Evolutionary conservation across 1,284 basidiomycete species (phyloP).

Genomic region (Tausonia pullulans): DNA sequence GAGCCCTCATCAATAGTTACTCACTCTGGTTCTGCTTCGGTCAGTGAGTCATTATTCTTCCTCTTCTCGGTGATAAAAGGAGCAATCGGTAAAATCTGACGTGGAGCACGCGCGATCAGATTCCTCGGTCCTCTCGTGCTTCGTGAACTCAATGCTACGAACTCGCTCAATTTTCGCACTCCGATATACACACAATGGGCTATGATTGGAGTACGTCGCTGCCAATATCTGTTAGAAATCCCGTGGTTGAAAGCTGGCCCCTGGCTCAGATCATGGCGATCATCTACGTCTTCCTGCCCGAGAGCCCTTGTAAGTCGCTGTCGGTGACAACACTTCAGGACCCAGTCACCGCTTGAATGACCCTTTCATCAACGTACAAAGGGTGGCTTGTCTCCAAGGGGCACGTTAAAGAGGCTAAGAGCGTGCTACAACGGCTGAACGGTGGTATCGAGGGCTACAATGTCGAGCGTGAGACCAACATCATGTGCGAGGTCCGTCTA

Average conservation of each 20-base stretch:
- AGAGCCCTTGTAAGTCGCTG: constrained; percentile 20
- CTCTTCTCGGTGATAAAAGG: not conserved
- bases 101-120: constrained; percentile 14
- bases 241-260: not conserved
- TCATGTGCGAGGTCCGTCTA: constrained; percentile 14
- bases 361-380: not conserved
- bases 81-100: constrained; percentile 11
- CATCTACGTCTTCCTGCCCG: constrained; percentile 25
- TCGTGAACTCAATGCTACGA: constrained; percentile 9
- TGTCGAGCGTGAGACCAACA: constrained; percentile 24
- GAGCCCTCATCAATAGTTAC: constrained; percentile 23
- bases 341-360: not conserved
- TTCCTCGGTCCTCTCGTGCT: constrained; percentile 20
- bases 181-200: constrained; percentile 26
- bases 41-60: not conserved
- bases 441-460: constrained; percentile 25
- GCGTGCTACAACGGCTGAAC: constrained; percentile 20
- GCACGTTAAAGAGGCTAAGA: constrained; percentile 19
- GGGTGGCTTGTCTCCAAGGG: constrained; percentile 25
- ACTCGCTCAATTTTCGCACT: constrained; percentile 21
- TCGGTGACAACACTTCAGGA: no score
- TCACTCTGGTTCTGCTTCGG: constrained; percentile 18
- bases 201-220: constrained; percentile 18
- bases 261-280: constrained; percentile 17
- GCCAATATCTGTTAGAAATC: not conserved